Base-by-base conservation (phyloP, 2,329 filamentous ascomycete genomes). In the Huntiella decipiens region DNA sequence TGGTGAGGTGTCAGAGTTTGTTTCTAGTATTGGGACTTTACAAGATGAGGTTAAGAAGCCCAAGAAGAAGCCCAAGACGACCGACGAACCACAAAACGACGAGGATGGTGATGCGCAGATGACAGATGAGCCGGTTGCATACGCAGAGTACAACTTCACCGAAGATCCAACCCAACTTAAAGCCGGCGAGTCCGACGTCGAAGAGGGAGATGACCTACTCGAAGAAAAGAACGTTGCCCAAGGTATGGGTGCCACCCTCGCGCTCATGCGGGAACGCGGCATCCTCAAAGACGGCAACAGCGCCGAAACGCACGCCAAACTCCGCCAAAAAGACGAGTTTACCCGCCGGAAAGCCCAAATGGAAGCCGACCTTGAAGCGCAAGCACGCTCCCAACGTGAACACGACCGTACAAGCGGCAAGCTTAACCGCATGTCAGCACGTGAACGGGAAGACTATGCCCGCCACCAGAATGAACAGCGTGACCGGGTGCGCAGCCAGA, bases 1-100 rank as follows among this genome's bases (percentile, higher is more conserved):
- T 48, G 88, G 95, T 50, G 91, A 95, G 57, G 94, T 88, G 1
- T 86, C 86, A 0, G 87, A 94, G 55, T 98, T 98, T 55, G 82
- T 98, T 28, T 81, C 86, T 19, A 85, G 85, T 46, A 63, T 98
- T 46, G 81, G 79, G 56, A 81, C 79, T 49, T 74, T 79, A 11
- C 71, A 67, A 15, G 66, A 69, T 5, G 64, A 69, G 3, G 68
- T 73, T 46, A 66, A 68, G 11, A 70, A 57, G 63, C 81, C 60
- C 62, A 70, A 56, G 52, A 67, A 58, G 56, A 70, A 61, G 56
- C 57, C 58, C 12, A 57, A 60, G 7, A 59, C 63, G 35, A 60
- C 59, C 3, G 58, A 63, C 19, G 5, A 13, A 11, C 11, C 28
- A n/a, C 68, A 69, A 65, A 60, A 61, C 7, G 61, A 61, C 13